These are phyloP conservation scores for Blastobotrys muscicola DNA, from an alignment of 805 yeast species.

Conservation along the genomic window DNA sequence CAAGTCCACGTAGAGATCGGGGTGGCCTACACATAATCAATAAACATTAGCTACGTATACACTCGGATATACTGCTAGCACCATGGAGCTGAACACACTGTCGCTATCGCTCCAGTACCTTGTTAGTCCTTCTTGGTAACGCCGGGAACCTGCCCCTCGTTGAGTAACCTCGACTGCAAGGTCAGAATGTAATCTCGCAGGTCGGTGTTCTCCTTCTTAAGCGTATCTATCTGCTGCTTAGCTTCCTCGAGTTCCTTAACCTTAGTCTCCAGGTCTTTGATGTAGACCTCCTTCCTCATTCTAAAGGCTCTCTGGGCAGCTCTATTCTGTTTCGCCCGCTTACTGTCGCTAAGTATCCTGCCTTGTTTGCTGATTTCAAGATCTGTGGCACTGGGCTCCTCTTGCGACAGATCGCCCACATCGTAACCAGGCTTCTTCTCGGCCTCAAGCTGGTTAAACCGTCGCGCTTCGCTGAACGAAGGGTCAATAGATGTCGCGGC, in stretches of 20 bases:
- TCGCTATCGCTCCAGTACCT: too few species aligned
- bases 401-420: background rate
- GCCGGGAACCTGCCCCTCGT: too few species aligned
- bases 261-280: constrained; percentile 68
- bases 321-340: constrained; percentile 87
- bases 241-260: constrained; percentile 55
- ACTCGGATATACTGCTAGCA: too few species aligned
- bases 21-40: too few species aligned
- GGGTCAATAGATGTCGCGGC: constrained; percentile 1
- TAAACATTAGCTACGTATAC: too few species aligned
- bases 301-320: constrained; percentile 89
- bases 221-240: constrained; percentile 53
- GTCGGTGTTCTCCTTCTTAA: constrained; percentile 60
- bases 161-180: constrained; percentile 48
- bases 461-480: background rate
- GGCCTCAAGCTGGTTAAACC: too few species aligned
- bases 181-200: constrained; percentile 65
- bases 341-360: constrained; percentile 49
- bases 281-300: constrained; percentile 69
- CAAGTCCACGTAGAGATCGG: too few species aligned
- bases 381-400: constrained; percentile 1
- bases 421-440: too few species aligned
- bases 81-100: too few species aligned
- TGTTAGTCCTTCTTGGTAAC: background rate
- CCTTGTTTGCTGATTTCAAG: constrained; percentile 14